A percentile compares a stretch with the other conserved stretches of the same genome.
These are phyloP conservation scores for Ascochyta rabiei DNA, from an alignment of 2,329 filamentous ascomycete species.

Conservation along the genomic window DNA sequence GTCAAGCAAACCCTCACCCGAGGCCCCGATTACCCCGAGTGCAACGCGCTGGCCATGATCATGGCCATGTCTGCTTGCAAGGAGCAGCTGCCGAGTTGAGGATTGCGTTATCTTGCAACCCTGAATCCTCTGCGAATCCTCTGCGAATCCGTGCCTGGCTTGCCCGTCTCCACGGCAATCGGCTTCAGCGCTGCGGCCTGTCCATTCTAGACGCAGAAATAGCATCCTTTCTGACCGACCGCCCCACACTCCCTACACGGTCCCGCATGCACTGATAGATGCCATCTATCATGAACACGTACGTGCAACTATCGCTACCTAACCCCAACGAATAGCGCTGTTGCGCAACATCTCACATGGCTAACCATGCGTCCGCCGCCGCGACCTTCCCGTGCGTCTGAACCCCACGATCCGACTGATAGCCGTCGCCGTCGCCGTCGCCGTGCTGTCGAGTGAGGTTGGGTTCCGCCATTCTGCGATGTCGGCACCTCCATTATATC, in stretches of 20 bases:
- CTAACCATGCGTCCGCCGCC: constrained; percentile 2
- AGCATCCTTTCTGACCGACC: constrained; percentile 18
- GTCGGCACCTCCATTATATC: constrained; percentile 35
- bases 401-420: constrained; percentile 34
- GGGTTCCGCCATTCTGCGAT: constrained; percentile 39
- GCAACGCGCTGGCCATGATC: constrained; percentile 15
- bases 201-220: constrained; percentile 21
- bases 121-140: no score
- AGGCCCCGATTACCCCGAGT: constrained; percentile 8
- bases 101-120: constrained; percentile 9
- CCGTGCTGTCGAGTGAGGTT: constrained; percentile 11
- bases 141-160: constrained; percentile 4
- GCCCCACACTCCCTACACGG: constrained; percentile 31
- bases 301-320: constrained; percentile 2
- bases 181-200: constrained; percentile 4
- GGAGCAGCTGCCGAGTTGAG: constrained; percentile 9
- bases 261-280: constrained; percentile 17
- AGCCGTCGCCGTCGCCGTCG: constrained; percentile 4
- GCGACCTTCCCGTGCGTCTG: constrained; percentile 10
- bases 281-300: constrained; percentile 2
- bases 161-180: constrained; percentile 18
- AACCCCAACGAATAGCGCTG: constrained; percentile 23
- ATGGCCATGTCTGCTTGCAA: constrained; percentile 11
- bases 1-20: constrained; percentile 29
- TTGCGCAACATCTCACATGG: constrained; percentile 12